phyloP scores from a whole-genome alignment of 2,329 filamentous ascomycete genomes.

The Coccinonectria pachysandricola region DNA sequence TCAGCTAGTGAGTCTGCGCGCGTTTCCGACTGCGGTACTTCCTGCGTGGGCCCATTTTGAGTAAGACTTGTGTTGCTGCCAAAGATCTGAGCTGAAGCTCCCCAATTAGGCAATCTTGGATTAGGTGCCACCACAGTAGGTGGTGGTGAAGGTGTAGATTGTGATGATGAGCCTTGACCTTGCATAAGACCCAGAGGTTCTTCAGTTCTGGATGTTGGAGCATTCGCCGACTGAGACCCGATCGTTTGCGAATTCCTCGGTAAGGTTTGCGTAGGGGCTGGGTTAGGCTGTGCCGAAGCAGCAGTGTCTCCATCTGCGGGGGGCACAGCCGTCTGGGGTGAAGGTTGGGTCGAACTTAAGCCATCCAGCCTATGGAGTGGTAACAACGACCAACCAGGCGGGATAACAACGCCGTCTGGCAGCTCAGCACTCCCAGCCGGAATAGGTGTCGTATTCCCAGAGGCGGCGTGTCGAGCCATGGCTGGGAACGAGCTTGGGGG shows the following conservation, averaged over 20 bases:
- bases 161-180: too few relatives aligned
- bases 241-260: constrained; percentile 9
- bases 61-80: too few relatives aligned
- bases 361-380: constrained; percentile 47
- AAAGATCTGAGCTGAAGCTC: constrained; percentile 39
- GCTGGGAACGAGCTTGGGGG: constrained; percentile 30
- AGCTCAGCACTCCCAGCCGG: constrained; percentile 51
- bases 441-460: constrained; percentile 38
- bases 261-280: constrained; percentile 8
- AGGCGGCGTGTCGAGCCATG: constrained; percentile 37
- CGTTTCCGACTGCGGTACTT: too few relatives aligned
- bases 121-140: constrained; percentile 36
- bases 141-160: constrained; percentile 13
- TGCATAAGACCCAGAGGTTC: too few relatives aligned
- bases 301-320: constrained; percentile 7
- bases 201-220: constrained; percentile 4
- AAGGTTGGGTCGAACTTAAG: constrained; percentile 13
- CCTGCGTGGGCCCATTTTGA: too few relatives aligned
- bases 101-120: constrained; percentile 40
- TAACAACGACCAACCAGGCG: constrained; percentile 54
- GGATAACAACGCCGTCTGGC: constrained; percentile 53
- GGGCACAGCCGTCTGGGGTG: constrained; percentile 14
- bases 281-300: constrained; percentile 5
- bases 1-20: too few relatives aligned
- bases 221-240: constrained; percentile 5